Evolutionary conservation across 306 rosid genomes (phyloP).

Genomic region (Fragaria vesca): DNA sequence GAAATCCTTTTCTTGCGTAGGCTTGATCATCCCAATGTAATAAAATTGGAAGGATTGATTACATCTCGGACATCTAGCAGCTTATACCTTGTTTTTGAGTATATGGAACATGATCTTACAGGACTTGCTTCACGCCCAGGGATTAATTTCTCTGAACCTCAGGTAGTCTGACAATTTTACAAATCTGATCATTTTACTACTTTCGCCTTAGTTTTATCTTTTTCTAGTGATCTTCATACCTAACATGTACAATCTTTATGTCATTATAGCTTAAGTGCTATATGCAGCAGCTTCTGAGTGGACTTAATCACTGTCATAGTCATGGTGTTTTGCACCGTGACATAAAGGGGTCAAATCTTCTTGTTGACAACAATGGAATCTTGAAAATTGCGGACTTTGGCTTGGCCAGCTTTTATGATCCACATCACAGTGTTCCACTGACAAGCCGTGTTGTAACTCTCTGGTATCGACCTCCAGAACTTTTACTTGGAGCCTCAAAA

Average conservation of each 20-base stretch:
- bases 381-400: slow-evolving; percentile 98
- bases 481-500: slow-evolving; percentile 81
- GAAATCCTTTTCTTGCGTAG: slow-evolving; percentile 84
- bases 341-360: slow-evolving; percentile 98
- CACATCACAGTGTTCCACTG: slow-evolving; percentile 57
- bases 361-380: slow-evolving; percentile 67
- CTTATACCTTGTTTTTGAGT: slow-evolving; percentile 87
- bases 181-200: neutral
- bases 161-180: slow-evolving; percentile 44
- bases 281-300: slow-evolving; percentile 90
- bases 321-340: slow-evolving; percentile 93
- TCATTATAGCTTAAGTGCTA: slow-evolving; percentile 73
- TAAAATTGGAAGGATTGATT: slow-evolving; percentile 87
- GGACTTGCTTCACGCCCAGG: slow-evolving; percentile 76
- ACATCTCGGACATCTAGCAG: slow-evolving; percentile 73
- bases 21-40: slow-evolving; percentile 88
- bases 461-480: slow-evolving; percentile 98
- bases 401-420: slow-evolving; percentile 71
- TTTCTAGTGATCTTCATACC: slow-evolving; percentile 14
- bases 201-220: neutral
- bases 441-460: slow-evolving; percentile 96
- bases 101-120: slow-evolving; percentile 96
- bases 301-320: slow-evolving; percentile 84
- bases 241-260: slow-evolving; percentile 29
- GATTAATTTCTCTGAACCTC: slow-evolving; percentile 79